Evolutionary conservation across 805 yeast species (phyloP), one percentile per base, ranked within the genome.

Genomic region (Komagataella ulmi): DNA sequence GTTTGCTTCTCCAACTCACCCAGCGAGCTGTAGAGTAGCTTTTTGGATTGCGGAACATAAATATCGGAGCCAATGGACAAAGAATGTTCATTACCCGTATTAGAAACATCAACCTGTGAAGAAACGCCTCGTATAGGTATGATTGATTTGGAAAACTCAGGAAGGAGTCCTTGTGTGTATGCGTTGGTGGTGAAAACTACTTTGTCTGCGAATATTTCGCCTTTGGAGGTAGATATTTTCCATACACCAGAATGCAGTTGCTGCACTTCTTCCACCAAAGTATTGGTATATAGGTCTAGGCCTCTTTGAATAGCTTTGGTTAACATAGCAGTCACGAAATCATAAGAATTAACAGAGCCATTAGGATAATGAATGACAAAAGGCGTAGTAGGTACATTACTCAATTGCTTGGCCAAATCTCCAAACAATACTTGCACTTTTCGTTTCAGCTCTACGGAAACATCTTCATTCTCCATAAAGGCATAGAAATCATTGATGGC

Each of bases 301-400:
- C 73, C 74, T 21, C 59, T 59, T 10, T 56, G 53, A 3, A 73
- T 57, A 23, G 63, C 56, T 17, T 56, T 57, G 54, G 63, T 62
- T 49, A 73, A 55, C 2, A 74, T 50, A 1, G 61, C 58, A 3
- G 62, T 58, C 48, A 71, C 63, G 2, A 75, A 57, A 54, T 68
- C 69, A 57, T 74, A 71, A 3, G 78, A 75, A 67, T 76, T 73
- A 49, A 74, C 58, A 4, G 70, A 67, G 5, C 73, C 72, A 3
- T 76, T 76, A 3, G 75, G 70, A 53, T 64, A 66, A 1, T 66
- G 60, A 24, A 72, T 51, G 18, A 68, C 66, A 14, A 68, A 65
- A 12, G 58, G 54, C 21, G 67, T 60, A 6, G 57, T 54, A 12
- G 56, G 61, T 36, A 59, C 61, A 44, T 71, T 66, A 5, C 67